Base-by-base conservation (phyloP, 2,329 filamentous ascomycete genomes). In the Xylaria sp. region DNA sequence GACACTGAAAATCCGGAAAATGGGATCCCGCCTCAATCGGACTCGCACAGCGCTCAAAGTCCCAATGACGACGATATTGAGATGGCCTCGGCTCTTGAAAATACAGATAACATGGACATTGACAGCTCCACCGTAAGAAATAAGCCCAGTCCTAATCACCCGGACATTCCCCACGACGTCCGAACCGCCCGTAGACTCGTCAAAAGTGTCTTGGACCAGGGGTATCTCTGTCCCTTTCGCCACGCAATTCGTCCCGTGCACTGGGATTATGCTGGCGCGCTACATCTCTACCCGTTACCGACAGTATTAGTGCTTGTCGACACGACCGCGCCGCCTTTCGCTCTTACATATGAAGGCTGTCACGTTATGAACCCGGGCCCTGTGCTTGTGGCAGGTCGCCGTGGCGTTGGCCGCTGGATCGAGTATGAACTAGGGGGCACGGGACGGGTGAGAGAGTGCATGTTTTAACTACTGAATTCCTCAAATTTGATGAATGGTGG, bases 361-460 rank as follows among this genome's bases (percentile, higher is more conserved):
- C 93, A 96, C 82, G 94, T 98, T 41, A 91, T 99, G 88, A 99
- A 99, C 79, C 94, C 96, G 0, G 94, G 94, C 6, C 86, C 87
- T 58, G 80, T 99, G 59, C 86, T 97, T 28, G 90, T 93, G 0
- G 83, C 88, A 0, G 91, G 90, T 0, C 86, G 90, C 62, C 88
- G 89, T 71, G 89, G 90, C 3, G 88, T 91, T 7, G 92, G 90
- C 6, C 86, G 90, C 71, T 98, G 96, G 95, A 86, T 95, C 1
- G 96, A 98, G 82, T 98, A 95, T 82, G 92, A 92, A 80, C 80
- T 93, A 52, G 86, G 89, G 31, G 86, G 84, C 59, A 84, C 86
- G 65, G 92, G 91, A 1, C 86, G 79, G 75, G 79, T 92, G 12
- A 88, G 85, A 78, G 91, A 93, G 79, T 88, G 88, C 73, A 82